Conservation (phyloP, 2,329 filamentous ascomycete species). For the Myriangium duriaei region DNA sequence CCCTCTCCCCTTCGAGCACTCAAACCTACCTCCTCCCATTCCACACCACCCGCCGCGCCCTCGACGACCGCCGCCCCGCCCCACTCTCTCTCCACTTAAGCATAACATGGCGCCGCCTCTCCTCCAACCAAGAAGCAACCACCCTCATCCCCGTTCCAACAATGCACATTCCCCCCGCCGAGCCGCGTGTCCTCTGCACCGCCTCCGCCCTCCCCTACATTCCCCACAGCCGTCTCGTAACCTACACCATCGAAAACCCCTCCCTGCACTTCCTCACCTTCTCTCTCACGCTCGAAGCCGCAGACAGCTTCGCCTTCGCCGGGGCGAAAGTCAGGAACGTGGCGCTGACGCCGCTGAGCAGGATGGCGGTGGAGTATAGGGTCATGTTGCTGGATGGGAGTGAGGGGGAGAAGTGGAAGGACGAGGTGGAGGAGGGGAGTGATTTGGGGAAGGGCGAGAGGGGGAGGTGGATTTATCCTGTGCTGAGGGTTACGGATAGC, state of each 20-base stretch:
- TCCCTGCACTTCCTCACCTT: conserved; percentile 93
- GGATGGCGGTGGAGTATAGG: conserved; percentile 60
- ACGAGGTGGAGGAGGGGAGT: conserved; percentile 17
- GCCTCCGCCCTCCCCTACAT: conserved; percentile 20
- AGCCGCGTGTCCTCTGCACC: conserved; percentile 67
- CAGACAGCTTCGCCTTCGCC: conserved; percentile 84
- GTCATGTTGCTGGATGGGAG: conserved; percentile 47
- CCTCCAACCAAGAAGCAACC: conserved; percentile 31
- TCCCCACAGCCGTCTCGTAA: conserved; percentile 18
- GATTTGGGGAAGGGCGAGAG: conserved; percentile 10
- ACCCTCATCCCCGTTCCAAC: conserved; percentile 66
- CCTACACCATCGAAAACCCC: conserved; percentile 76
- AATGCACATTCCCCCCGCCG: conserved; percentile 66
- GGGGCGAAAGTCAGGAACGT: conserved; percentile 71
- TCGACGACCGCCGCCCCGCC: conserved; percentile 71
- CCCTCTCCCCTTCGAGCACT: conserved; percentile 5
- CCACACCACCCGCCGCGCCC: conserved; percentile 58
- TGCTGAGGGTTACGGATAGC: conserved; percentile 67
- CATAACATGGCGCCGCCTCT: conserved; percentile 61
- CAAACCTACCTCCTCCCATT: conserved; percentile 62
- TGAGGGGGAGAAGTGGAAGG: conserved; percentile 9
- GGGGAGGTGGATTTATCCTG: conserved; percentile 59
- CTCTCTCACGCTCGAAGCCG: conserved; percentile 81
- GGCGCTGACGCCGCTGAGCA: conserved; percentile 70
- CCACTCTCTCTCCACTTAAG: conserved; percentile 62